phyloP scores from a whole-genome alignment of 768 basidiomycete species.

The Russula sp. region DNA sequence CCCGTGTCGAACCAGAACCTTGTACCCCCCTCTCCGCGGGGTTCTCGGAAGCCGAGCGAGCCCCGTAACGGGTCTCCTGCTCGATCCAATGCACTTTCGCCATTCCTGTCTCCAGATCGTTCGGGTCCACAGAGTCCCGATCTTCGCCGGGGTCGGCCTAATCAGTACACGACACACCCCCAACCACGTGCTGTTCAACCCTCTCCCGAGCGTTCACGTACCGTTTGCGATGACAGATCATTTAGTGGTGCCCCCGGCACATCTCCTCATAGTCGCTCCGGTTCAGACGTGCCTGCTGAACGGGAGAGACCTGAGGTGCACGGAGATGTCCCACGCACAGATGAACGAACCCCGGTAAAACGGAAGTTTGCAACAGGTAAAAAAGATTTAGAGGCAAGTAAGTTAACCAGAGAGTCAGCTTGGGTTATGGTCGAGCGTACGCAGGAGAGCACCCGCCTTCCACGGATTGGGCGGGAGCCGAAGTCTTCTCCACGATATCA shows the following conservation, averaged over 20 bases:
- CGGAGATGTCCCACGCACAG: conserved; percentile 9
- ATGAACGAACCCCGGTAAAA: conserved; percentile 11
- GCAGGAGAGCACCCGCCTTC: conserved; percentile 8
- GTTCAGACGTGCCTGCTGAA: conserved; percentile 49
- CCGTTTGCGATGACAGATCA: conserved; percentile 18
- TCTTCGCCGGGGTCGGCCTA: conserved; percentile 17
- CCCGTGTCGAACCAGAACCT: conserved; percentile 34
- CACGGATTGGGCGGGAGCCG: conserved; percentile 13
- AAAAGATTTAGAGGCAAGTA: conserved; percentile 8
- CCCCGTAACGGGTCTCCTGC: conserved; percentile 21
- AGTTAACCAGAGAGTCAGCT: conserved; percentile 15
- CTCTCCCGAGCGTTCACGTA: conserved; percentile 26
- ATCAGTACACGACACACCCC: background rate
- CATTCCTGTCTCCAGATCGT: conserved; percentile 24
- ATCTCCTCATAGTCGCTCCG: conserved; percentile 38
- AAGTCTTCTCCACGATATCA: conserved; percentile 22
- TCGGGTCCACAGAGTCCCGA: conserved; percentile 16
- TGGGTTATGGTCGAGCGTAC: conserved; percentile 14
- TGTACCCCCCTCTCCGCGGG: conserved; percentile 17
- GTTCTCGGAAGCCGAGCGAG: conserved; percentile 16
- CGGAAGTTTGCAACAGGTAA: conserved; percentile 8
- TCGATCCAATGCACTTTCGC: conserved; percentile 19
- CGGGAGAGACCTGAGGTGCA: conserved; percentile 33
- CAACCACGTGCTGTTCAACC: conserved; percentile 21
- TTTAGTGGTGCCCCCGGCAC: conserved; percentile 6